A percentile compares a stretch with the other conserved stretches of the same genome.
Conservation (phyloP, 352 stramenopile genomes). For the Phytophthora podocarpi region DNA sequence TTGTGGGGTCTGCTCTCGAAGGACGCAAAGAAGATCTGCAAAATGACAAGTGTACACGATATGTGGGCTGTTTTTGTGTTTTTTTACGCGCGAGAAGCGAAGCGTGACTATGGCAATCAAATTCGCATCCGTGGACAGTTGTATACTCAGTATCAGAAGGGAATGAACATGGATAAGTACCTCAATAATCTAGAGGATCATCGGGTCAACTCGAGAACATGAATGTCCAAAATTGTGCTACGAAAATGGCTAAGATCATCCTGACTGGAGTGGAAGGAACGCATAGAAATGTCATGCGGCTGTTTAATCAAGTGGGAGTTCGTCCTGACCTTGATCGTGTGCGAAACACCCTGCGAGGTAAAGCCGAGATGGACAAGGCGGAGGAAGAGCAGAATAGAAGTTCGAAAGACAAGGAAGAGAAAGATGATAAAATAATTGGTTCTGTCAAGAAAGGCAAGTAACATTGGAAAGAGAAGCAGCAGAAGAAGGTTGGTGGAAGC, state of each 20-base stretch:
- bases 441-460: neutral
- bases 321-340: neutral
- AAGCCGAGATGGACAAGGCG: neutral
- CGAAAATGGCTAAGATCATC: constrained; percentile 5
- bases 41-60: neutral
- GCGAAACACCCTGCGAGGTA: neutral
- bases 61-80: constrained; percentile 7
- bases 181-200: neutral
- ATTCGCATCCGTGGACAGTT: neutral
- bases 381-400: neutral
- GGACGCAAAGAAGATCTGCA: constrained; percentile 8
- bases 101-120: neutral
- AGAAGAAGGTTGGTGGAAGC: neutral
- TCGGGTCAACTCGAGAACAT: neutral
- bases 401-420: neutral
- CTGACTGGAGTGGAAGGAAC: neutral
- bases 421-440: neutral
- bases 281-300: neutral
- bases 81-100: neutral
- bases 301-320: neutral
- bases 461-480: neutral
- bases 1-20: neutral
- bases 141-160: neutral
- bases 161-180: constrained; percentile 3
- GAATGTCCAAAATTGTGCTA: neutral